Percentiles rank a stretch among this genome's conserved stretches.
These are phyloP conservation scores for Penicillium sp. DNA, from an alignment of 2,329 filamentous ascomycete genomes.

Conservation along the genomic window DNA sequence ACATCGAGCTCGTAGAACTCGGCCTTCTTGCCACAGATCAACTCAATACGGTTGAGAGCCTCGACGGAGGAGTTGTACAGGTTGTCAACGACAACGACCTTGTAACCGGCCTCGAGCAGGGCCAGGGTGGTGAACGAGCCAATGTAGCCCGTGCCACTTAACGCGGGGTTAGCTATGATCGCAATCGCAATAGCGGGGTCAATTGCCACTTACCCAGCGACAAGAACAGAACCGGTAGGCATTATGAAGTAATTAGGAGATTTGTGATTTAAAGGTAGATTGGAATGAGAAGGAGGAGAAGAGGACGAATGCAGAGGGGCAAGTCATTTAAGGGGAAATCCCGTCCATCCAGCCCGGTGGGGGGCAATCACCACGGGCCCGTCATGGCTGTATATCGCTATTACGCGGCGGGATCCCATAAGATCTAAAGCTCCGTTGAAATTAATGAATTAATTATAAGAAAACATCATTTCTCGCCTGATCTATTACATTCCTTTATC, in stretches of 20 bases:
- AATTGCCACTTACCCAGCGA: constrained; percentile 73
- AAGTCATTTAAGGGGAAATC: constrained; percentile 2
- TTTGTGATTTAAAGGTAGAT: background rate
- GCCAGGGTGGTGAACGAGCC: constrained; percentile 94
- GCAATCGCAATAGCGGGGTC: constrained; percentile 7
- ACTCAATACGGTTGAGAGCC: constrained; percentile 90
- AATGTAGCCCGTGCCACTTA: constrained; percentile 93
- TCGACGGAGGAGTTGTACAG: constrained; percentile 96
- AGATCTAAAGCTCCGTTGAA: no score
- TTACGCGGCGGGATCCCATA: background rate
- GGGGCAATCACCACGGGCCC: background rate
- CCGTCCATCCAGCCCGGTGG: background rate
- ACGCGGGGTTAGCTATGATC: constrained; percentile 28
- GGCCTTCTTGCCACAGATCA: constrained; percentile 85
- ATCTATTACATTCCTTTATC: background rate
- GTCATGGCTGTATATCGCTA: constrained; percentile 1
- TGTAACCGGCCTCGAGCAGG: constrained; percentile 89
- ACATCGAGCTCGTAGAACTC: constrained; percentile 84
- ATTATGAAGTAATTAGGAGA: constrained; percentile 48
- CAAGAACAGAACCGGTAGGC: constrained; percentile 82
- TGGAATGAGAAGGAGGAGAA: constrained; percentile 5
- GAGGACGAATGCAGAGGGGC: background rate
- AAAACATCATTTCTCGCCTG: background rate
- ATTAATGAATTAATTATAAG: no score
- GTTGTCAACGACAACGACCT: constrained; percentile 94